Base-by-base conservation (phyloP, 2,329 filamentous ascomycete species). In the Venturia effusa region DNA sequence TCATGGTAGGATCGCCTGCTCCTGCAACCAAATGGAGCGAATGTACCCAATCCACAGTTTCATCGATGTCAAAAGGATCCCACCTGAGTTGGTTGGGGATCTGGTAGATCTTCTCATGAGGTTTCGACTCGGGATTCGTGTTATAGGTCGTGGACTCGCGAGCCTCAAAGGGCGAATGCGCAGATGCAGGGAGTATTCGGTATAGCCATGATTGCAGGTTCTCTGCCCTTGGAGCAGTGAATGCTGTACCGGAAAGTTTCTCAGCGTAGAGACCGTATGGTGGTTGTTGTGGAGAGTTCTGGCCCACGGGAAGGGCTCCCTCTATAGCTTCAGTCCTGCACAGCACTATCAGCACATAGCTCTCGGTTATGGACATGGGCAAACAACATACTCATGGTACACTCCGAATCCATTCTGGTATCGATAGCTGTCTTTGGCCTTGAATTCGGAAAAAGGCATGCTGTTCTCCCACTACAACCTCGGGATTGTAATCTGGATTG, bases 231-330 rank as follows among this genome's bases (percentile, higher is more conserved):
- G 83, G 82, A 17, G 82, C 81, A 51, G 82, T 81, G 70, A 85
- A 85, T 30, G 83, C 81, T 2, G 81, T 84, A 22, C 82, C 83
- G n/a, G 82, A 84, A 4, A 84, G 76, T 70, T 84, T 81, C 76
- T 96, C 91, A 34, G 90, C 85, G 76, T 94, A 94, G 34, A 96
- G 84, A 0, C 90, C 90, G 68, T 86, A 84, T 0, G 89, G 82
- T 0, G 86, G 86, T 71, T 91, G 90, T 73, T 95, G 90, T 0
- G 91, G 91, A 2, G 88, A 90, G 79, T 95, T 96, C 51, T 87
- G 83, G 61, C 83, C 90, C 65, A 90, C 72, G 10, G 91, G 90
- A 5, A 93, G 80, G 5, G 90, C 87, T 22, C 86, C 88, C 19
- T 86, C 80, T 64, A 93, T 79, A 55, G 90, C 89, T 79, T 94